phyloP scores from a whole-genome alignment of 2,329 filamentous ascomycete genomes.

The Chaetomiaceae sp. region DNA sequence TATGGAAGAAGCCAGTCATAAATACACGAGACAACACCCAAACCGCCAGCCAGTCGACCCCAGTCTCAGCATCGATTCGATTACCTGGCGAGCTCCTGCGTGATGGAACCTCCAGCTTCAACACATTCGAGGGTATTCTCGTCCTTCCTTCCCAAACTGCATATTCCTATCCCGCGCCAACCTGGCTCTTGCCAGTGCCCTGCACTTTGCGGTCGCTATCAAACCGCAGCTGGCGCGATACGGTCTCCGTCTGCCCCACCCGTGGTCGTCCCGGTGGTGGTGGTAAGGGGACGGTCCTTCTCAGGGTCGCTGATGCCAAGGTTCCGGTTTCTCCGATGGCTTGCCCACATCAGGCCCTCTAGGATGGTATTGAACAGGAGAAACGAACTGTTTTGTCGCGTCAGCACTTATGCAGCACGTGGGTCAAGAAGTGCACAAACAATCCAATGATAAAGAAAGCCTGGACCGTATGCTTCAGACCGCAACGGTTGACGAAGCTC shows the following conservation, averaged over 20 bases:
- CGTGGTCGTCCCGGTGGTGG: background rate
- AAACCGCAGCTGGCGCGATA: background rate
- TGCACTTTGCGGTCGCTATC: too few relatives aligned
- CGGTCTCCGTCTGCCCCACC: slow-evolving; percentile 1
- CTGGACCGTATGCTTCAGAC: slow-evolving; percentile 23
- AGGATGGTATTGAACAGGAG: slow-evolving; percentile 23
- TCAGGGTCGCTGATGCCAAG: slow-evolving; percentile 6
- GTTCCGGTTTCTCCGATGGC: background rate
- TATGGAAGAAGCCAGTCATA: too few relatives aligned
- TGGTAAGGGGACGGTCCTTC: slow-evolving; percentile 8
- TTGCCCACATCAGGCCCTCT: slow-evolving; percentile 25
- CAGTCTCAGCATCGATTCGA: too few relatives aligned
- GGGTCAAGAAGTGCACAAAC: slow-evolving; percentile 9
- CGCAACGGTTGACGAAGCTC: slow-evolving; percentile 6
- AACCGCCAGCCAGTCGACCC: too few relatives aligned
- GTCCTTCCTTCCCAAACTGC: too few relatives aligned
- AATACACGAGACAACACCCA: too few relatives aligned
- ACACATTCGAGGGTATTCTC: too few relatives aligned
- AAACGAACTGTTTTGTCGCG: slow-evolving; percentile 8
- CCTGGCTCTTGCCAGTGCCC: too few relatives aligned
- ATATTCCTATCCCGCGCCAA: too few relatives aligned
- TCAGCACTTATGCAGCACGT: background rate
- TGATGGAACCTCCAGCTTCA: too few relatives aligned
- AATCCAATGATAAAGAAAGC: slow-evolving; percentile 27
- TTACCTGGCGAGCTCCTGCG: too few relatives aligned